Percentiles rank a stretch among this genome's conserved stretches.
Conservation (phyloP, 352 stramenopile species). For the Hyaloperonospora brassicae region DNA sequence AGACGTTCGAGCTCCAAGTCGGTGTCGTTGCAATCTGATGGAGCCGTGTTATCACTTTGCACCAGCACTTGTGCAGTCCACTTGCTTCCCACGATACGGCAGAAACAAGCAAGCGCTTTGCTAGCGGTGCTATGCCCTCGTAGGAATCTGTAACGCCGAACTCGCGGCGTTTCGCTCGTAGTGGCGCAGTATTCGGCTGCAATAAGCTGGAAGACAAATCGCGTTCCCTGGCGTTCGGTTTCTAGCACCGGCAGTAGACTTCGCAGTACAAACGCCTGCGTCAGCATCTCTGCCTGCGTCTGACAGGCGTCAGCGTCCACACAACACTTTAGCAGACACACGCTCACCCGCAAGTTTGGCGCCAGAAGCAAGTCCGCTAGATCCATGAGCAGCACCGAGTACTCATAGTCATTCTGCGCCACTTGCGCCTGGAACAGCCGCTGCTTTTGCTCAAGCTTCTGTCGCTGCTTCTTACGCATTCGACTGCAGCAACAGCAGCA, state of each 20-base stretch:
- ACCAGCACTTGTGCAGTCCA: slow-evolving; percentile 26
- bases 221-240: slow-evolving; percentile 35
- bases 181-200: slow-evolving; percentile 24
- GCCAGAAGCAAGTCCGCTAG: slow-evolving; percentile 40
- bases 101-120: slow-evolving; percentile 29
- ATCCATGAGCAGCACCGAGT: slow-evolving; percentile 49
- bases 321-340: slow-evolving; percentile 25
- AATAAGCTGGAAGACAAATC: slow-evolving; percentile 46
- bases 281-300: slow-evolving; percentile 4
- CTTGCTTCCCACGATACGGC: slow-evolving; percentile 19
- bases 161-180: not conserved
- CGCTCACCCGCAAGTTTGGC: slow-evolving; percentile 29
- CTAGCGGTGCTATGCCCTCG: slow-evolving; percentile 29
- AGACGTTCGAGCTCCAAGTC: slow-evolving; percentile 12
- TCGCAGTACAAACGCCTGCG: slow-evolving; percentile 25
- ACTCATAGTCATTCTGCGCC: slow-evolving; percentile 65
- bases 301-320: not conserved
- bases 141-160: slow-evolving; percentile 24
- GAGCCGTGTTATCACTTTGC: not conserved
- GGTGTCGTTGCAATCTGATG: not conserved
- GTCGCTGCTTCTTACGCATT: slow-evolving; percentile 29
- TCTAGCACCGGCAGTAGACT: slow-evolving; percentile 45
- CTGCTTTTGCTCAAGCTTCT: slow-evolving; percentile 33
- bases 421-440: slow-evolving; percentile 37
- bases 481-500: slow-evolving; percentile 51